Percentiles rank a stretch among this genome's conserved stretches.
Evolutionary conservation across 2,329 filamentous ascomycete species (phyloP).

Genomic region (Plectosphaerella sp.): DNA sequence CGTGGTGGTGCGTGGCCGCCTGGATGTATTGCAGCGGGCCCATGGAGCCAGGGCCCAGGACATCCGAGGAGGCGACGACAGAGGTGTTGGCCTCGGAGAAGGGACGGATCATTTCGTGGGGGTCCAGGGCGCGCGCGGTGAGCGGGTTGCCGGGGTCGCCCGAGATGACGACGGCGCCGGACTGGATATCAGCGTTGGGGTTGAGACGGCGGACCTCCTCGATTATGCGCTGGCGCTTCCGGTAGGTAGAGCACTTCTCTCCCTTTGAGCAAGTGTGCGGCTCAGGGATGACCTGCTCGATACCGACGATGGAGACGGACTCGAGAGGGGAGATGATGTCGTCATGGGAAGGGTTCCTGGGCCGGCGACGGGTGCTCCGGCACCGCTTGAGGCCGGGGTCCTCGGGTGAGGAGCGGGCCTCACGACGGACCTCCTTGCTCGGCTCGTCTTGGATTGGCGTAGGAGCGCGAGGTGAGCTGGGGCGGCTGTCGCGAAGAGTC

Average conservation of each 20-base stretch:
- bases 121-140: constrained; percentile 55
- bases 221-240: constrained; percentile 73
- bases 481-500: constrained; percentile 54
- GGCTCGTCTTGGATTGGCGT: constrained; percentile 60
- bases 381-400: not conserved
- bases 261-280: constrained; percentile 82
- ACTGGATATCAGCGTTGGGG: constrained; percentile 57
- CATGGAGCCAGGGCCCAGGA: constrained; percentile 66
- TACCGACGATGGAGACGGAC: constrained; percentile 86
- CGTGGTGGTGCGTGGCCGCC: constrained; percentile 70
- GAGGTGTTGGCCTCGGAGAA: constrained; percentile 75
- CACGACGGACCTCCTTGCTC: constrained; percentile 43
- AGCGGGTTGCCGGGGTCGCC: constrained; percentile 75
- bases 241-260: constrained; percentile 78
- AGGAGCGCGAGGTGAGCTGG: constrained; percentile 45
- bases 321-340: constrained; percentile 74
- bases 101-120: constrained; percentile 54
- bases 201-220: constrained; percentile 71
- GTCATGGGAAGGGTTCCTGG: constrained; percentile 39
- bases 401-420: constrained; percentile 20
- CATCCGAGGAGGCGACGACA: constrained; percentile 85
- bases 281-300: constrained; percentile 83
- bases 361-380: constrained; percentile 33
- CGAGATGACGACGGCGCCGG: constrained; percentile 69
- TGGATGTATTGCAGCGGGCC: constrained; percentile 67